A percentile compares a stretch with the other conserved stretches of the same genome.
These are phyloP conservation scores for Hypoxylon rickii DNA, from an alignment of 495 filamentous ascomycete genomes.

Conservation along the genomic window DNA sequence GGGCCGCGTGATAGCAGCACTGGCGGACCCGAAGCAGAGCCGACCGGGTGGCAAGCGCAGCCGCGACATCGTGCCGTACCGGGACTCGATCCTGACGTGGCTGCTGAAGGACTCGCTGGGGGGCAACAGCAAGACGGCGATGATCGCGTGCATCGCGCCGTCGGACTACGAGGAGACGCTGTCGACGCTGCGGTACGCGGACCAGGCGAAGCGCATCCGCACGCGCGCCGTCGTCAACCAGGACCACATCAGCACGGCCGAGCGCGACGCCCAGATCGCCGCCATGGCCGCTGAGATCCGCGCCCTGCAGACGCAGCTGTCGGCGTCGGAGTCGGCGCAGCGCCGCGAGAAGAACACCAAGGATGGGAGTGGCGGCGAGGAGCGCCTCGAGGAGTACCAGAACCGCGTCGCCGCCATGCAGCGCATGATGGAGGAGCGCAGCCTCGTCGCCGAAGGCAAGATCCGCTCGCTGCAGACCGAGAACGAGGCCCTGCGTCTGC, in stretches of 20 bases:
- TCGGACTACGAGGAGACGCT: slow-evolving; percentile 97
- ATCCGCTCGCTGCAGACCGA: slow-evolving; percentile 83
- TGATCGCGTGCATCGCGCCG: slow-evolving; percentile 97
- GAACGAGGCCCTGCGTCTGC: slow-evolving; percentile 84
- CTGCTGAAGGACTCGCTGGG: slow-evolving; percentile 92
- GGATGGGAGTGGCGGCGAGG: slow-evolving; percentile 65
- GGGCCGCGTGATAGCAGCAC: slow-evolving; percentile 93
- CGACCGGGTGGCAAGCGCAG: slow-evolving; percentile 44
- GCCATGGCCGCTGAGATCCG: slow-evolving; percentile 95
- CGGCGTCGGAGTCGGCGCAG: slow-evolving; percentile 63
- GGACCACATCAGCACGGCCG: slow-evolving; percentile 81
- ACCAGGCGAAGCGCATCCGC: slow-evolving; percentile 96
- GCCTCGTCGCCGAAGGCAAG: slow-evolving; percentile 86
- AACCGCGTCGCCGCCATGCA: slow-evolving; percentile 83
- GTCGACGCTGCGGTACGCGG: slow-evolving; percentile 92
- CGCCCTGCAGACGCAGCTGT: slow-evolving; percentile 75
- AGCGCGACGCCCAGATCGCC: slow-evolving; percentile 89
- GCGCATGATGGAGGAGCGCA: slow-evolving; percentile 89
- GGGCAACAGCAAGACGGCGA: slow-evolving; percentile 95
- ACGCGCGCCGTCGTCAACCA: slow-evolving; percentile 97
- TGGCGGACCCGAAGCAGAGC: slow-evolving; percentile 77
- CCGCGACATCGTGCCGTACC: slow-evolving; percentile 83
- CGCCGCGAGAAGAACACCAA: slow-evolving; percentile 48
- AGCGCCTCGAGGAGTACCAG: slow-evolving; percentile 91
- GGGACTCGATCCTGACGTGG: slow-evolving; percentile 97